A percentile compares a stretch with the other conserved stretches of the same genome.
Conservation (phyloP, 2,329 filamentous ascomycete genomes). For the Arachnopeziza araneosa region DNA sequence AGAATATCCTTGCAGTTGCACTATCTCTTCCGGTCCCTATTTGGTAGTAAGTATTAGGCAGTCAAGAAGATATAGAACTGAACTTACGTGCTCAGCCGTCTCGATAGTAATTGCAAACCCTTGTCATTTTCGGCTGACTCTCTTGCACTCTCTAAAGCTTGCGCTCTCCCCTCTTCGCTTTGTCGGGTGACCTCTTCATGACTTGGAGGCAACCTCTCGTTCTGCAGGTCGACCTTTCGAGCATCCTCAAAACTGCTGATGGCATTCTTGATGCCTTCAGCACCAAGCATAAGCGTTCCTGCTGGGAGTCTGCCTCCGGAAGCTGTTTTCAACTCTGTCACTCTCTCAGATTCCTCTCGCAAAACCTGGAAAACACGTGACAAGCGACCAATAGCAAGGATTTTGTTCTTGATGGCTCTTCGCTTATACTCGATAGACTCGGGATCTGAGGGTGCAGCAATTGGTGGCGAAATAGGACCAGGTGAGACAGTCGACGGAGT, state of each 20-base stretch:
- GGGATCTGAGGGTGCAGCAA: conserved; percentile 55
- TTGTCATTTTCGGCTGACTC: conserved; percentile 89
- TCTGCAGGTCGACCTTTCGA: conserved; percentile 92
- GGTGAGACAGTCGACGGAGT: conserved; percentile 57
- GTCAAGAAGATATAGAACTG: not conserved
- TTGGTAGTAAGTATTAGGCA: not conserved
- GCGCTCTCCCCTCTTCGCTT: conserved; percentile 72
- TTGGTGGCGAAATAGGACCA: conserved; percentile 69
- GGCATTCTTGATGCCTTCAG: conserved; percentile 97
- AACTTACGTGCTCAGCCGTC: conserved; percentile 93
- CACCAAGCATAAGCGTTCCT: conserved; percentile 94
- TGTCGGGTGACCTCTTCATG: conserved; percentile 86
- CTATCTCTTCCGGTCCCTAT: not conserved
- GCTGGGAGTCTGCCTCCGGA: conserved; percentile 87
- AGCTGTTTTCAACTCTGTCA: conserved; percentile 96
- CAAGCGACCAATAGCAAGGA: conserved; percentile 90
- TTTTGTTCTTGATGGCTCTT: conserved; percentile 99
- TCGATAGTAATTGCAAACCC: conserved; percentile 77
- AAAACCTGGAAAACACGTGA: conserved; percentile 98
- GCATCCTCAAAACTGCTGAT: conserved; percentile 97
- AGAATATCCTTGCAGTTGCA: not conserved
- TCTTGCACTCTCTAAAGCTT: conserved; percentile 79
- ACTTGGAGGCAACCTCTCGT: conserved; percentile 86
- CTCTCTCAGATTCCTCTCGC: conserved; percentile 92
- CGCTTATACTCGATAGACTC: conserved; percentile 92